phyloP scores from a whole-genome alignment of 2,329 filamentous ascomycete genomes.

The Leptographium wingfieldii region DNA sequence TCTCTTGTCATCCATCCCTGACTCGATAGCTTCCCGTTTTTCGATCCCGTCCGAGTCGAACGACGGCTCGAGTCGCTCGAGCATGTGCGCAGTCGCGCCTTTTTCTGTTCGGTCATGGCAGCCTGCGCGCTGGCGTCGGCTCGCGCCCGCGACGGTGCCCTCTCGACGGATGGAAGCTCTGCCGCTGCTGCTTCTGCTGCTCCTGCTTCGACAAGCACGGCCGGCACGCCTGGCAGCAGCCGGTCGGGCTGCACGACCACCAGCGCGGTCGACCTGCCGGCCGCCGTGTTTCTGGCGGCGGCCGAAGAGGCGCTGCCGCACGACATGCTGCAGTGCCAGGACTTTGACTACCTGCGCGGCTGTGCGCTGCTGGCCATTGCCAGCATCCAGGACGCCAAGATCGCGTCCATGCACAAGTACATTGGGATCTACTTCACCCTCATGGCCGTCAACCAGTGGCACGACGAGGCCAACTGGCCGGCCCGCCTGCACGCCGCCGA shows the following conservation, averaged over 20 bases:
- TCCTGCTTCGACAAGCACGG: too few species aligned
- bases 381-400: constrained; percentile 16
- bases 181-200: background rate
- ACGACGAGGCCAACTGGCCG: constrained; percentile 16
- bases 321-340: constrained; percentile 11
- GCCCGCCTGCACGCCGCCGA: constrained; percentile 8
- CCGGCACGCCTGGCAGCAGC: background rate
- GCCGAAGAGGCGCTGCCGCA: constrained; percentile 15
- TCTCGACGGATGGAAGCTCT: background rate
- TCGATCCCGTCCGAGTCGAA: constrained; percentile 11
- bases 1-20: too few species aligned
- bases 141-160: constrained; percentile 13
- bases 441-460: constrained; percentile 16
- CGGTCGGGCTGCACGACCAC: background rate
- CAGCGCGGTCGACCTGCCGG: constrained; percentile 6
- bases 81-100: constrained; percentile 14
- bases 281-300: constrained; percentile 15
- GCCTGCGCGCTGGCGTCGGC: constrained; percentile 14
- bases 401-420: constrained; percentile 16
- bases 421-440: constrained; percentile 16
- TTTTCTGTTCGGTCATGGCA: constrained; percentile 17
- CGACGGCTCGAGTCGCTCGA: constrained; percentile 13
- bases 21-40: constrained; percentile 13
- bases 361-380: constrained; percentile 15
- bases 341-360: constrained; percentile 15